Conservation (phyloP, 1,284 basidiomycete genomes). For the Leccinum pachyderme region DNA sequence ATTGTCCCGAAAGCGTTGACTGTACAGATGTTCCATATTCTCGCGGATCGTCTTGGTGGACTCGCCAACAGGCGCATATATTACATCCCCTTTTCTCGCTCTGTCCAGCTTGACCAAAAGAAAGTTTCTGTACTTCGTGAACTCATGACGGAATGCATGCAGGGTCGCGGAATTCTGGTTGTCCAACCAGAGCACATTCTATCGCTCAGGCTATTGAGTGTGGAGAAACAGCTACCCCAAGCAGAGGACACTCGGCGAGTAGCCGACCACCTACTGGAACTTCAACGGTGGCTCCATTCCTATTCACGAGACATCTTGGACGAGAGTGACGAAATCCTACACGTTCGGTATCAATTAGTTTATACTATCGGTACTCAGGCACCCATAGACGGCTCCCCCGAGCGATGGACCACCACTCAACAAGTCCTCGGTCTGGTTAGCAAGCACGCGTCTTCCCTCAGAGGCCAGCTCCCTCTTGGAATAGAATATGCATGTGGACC, state of each 20-base stretch:
- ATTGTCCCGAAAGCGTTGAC: slow-evolving; percentile 34
- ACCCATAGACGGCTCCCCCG: neutral
- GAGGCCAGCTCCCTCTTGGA: slow-evolving; percentile 11
- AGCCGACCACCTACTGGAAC: slow-evolving; percentile 18
- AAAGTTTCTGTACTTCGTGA: slow-evolving; percentile 19
- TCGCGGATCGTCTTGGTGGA: slow-evolving; percentile 44
- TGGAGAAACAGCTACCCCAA: slow-evolving; percentile 34
- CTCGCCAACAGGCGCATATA: slow-evolving; percentile 46
- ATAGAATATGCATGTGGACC: neutral
- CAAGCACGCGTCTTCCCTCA: slow-evolving; percentile 5
- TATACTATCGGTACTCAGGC: neutral
- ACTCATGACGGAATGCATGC: slow-evolving; percentile 41
- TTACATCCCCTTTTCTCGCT: slow-evolving; percentile 49
- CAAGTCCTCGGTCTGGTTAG: slow-evolving; percentile 34
- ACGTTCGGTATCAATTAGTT: slow-evolving; percentile 1
- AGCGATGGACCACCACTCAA: slow-evolving; percentile 31
- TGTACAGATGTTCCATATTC: slow-evolving; percentile 48
- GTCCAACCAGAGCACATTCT: slow-evolving; percentile 54
- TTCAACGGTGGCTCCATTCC: slow-evolving; percentile 40
- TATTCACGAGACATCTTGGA: neutral
- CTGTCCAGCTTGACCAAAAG: slow-evolving; percentile 24
- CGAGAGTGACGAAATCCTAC: slow-evolving; percentile 2
- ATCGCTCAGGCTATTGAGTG: slow-evolving; percentile 46
- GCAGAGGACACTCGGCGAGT: neutral
- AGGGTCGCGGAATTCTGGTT: slow-evolving; percentile 42